These are phyloP conservation scores for Aquilaria yunnanensis DNA, from an alignment of 345 rosid genomes.

Conservation along the genomic window DNA sequence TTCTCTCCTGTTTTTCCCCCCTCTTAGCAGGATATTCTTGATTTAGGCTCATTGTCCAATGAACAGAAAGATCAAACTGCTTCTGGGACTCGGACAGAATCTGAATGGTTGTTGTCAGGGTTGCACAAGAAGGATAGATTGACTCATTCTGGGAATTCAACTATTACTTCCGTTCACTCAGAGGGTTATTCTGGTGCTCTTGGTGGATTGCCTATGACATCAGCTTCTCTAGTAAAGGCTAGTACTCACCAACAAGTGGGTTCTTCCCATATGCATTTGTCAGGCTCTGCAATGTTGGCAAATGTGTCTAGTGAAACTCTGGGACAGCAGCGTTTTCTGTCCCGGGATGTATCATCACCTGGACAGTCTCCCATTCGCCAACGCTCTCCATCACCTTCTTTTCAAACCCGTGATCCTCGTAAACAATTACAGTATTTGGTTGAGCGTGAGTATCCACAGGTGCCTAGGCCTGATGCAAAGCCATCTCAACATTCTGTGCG, in stretches of 20 bases:
- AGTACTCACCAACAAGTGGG: conserved; percentile 34
- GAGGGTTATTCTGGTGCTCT: conserved; percentile 41
- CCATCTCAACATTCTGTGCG: conserved; percentile 40
- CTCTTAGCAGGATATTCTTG: conserved; percentile 34
- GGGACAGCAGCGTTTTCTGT: conserved; percentile 38
- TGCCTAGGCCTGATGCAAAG: conserved; percentile 44
- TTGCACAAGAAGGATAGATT: conserved; percentile 29
- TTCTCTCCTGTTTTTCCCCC: not conserved
- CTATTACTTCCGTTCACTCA: conserved; percentile 24
- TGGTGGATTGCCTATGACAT: conserved; percentile 30
- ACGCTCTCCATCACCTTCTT: conserved; percentile 32
- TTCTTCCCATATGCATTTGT: conserved; percentile 30
- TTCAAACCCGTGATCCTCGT: conserved; percentile 20
- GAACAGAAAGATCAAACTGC: conserved; percentile 51
- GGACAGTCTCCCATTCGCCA: conserved; percentile 42
- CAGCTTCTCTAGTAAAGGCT: conserved; percentile 41
- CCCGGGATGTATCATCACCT: conserved; percentile 36
- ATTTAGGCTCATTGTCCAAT: conserved; percentile 28
- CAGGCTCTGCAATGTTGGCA: conserved; percentile 33
- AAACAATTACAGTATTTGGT: conserved; percentile 23
- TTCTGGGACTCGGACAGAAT: conserved; percentile 31
- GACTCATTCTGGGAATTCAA: conserved; percentile 20
- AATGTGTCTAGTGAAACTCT: conserved; percentile 35
- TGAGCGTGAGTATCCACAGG: conserved; percentile 31
- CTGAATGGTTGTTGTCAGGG: conserved; percentile 34